These are phyloP conservation scores for Niebla homalea DNA, from an alignment of 495 filamentous ascomycete genomes.

Conservation along the genomic window DNA sequence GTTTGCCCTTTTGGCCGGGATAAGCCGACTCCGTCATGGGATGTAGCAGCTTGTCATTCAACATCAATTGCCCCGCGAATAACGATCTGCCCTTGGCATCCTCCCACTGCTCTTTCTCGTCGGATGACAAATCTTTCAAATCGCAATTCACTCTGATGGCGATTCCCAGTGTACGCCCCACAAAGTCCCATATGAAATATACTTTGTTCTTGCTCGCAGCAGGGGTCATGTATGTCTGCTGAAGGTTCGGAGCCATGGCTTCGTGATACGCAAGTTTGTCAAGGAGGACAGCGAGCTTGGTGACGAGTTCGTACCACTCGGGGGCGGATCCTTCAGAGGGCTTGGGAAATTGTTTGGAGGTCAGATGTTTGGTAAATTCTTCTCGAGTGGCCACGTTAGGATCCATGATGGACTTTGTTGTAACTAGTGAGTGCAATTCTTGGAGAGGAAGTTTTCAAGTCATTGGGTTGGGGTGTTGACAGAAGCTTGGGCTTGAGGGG, in stretches of 20 bases:
- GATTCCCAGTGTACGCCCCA: slow-evolving; percentile 17
- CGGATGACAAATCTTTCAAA: neutral
- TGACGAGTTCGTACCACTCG: slow-evolving; percentile 9
- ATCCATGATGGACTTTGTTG: slow-evolving; percentile 8
- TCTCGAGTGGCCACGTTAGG: slow-evolving; percentile 14
- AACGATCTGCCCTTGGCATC: slow-evolving; percentile 6
- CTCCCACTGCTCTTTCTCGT: slow-evolving; percentile 10
- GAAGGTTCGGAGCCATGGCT: slow-evolving; percentile 23
- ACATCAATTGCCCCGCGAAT: slow-evolving; percentile 4
- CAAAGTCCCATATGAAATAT: slow-evolving; percentile 29
- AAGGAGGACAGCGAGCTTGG: slow-evolving; percentile 9
- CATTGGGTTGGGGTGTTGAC: too few species aligned
- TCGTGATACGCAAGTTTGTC: slow-evolving; percentile 21
- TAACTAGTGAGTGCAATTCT: too few species aligned
- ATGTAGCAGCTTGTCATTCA: slow-evolving; percentile 9
- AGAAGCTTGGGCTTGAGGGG: too few species aligned
- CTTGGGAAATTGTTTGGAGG: neutral
- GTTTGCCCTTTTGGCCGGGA: slow-evolving; percentile 10
- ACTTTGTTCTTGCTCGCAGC: slow-evolving; percentile 22
- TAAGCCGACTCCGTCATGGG: slow-evolving; percentile 10
- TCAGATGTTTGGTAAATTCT: slow-evolving; percentile 12
- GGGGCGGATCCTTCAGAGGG: slow-evolving; percentile 1
- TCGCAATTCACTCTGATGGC: neutral
- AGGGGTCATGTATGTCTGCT: slow-evolving; percentile 25
- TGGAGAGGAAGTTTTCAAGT: too few species aligned